These are phyloP conservation scores for Musa balbisiana DNA, from an alignment of 202 grass and related monocot genomes.

Conservation along the genomic window DNA sequence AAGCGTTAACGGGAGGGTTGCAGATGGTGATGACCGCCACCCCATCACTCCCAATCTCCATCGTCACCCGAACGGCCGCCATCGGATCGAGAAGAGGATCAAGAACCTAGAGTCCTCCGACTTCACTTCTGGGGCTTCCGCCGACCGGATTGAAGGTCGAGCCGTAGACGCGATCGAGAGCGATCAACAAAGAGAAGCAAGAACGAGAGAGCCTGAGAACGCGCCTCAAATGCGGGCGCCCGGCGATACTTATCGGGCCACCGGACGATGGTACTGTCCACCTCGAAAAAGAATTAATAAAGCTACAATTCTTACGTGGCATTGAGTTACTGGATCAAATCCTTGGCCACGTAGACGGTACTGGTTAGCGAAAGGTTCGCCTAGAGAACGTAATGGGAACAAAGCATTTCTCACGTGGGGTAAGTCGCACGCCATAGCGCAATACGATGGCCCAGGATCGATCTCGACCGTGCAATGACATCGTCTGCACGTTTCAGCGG, in stretches of 20 bases:
- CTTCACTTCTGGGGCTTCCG: not conserved
- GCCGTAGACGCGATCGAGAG: not conserved
- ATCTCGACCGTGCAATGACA: too few species aligned
- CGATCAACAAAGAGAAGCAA: not conserved
- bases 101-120: not conserved
- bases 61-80: slow-evolving; percentile 63
- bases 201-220: not conserved
- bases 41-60: slow-evolving; percentile 80
- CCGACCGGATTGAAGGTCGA: not conserved
- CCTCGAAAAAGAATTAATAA: not conserved
- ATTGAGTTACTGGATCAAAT: not conserved
- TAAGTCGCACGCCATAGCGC: too few species aligned
- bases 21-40: slow-evolving; percentile 82
- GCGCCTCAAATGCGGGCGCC: not conserved
- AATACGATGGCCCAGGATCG: too few species aligned
- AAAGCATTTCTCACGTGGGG: not conserved
- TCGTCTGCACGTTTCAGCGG: too few species aligned
- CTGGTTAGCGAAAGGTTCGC: not conserved
- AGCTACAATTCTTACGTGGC: not conserved
- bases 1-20: slow-evolving; percentile 90
- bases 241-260: not conserved
- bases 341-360: not conserved
- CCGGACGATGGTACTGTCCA: not conserved
- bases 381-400: not conserved
- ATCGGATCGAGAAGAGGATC: slow-evolving; percentile 24